A percentile compares a stretch with the other conserved stretches of the same genome.
Evolutionary conservation across 768 basidiomycete genomes (phyloP).

Genomic region (Cyathus striatus): DNA sequence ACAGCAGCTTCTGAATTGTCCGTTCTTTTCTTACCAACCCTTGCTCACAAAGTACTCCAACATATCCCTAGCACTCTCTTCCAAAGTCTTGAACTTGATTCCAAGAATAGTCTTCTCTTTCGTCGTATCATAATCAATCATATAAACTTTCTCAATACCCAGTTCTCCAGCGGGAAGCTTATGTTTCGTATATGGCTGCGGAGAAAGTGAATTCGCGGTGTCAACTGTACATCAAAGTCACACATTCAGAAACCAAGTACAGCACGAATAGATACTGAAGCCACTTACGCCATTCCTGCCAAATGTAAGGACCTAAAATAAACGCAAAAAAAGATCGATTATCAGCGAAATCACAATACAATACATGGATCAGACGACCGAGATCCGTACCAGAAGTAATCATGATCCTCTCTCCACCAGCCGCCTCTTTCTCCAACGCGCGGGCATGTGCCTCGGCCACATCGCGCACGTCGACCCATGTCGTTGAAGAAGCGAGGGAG

Average conservation of each 20-base stretch:
- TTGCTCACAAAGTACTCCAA: constrained; percentile 36
- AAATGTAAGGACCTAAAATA: constrained; percentile 15
- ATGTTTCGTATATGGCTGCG: background rate
- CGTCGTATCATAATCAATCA: constrained; percentile 20
- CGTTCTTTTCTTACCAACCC: no score
- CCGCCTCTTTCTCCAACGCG: constrained; percentile 45
- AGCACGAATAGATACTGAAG: background rate
- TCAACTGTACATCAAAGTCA: no score
- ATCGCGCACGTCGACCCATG: constrained; percentile 52
- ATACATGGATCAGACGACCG: no score
- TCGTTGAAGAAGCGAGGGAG: constrained; percentile 9
- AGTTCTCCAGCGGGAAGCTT: background rate
- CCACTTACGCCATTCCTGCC: constrained; percentile 31
- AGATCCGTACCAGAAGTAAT: constrained; percentile 25
- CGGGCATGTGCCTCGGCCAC: constrained; percentile 49
- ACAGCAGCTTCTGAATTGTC: no score
- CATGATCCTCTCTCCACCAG: constrained; percentile 56
- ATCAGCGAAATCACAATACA: background rate
- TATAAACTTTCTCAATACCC: background rate
- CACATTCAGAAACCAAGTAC: no score
- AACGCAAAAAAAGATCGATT: background rate
- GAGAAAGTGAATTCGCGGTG: background rate
- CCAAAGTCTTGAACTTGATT: constrained; percentile 31
- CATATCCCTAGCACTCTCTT: constrained; percentile 34
- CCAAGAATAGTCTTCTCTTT: constrained; percentile 37